Evolutionary conservation across 1,284 basidiomycete genomes (phyloP), one percentile per base, ranked within the genome.

Genomic region (Sanghuangporus sanghuang): DNA sequence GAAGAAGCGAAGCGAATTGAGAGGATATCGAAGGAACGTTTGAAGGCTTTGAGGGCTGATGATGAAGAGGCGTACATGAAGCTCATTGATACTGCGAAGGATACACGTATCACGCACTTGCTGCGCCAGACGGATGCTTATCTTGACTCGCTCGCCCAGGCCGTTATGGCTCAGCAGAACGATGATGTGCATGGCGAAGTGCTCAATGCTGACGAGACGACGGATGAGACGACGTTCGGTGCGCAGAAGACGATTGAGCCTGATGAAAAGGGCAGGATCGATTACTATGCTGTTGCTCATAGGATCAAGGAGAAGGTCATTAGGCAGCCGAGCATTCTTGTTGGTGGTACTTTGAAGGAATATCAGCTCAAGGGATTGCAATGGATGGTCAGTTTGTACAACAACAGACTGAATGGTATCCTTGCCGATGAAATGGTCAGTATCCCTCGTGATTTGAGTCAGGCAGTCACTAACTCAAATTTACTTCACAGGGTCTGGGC

Each of bases 21-120:
- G 77, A 83, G 95, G 66, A 87, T 99, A 58, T 92, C 93, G 57
- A 99, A 98, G 79, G 97, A 99, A 76, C 95, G 96, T 93, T 82
- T 99, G 69, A 96, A 95, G 79, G 97, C 97, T 21, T 86, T 99
- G 68, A 96, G 96, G 79, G 93, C 93, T 49, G 96, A 99, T 74
- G 96, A 99, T 80, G 97, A 99, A 80, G 97, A 98, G 76, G 96
- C 95, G 18, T 99, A 99, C 76, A 91, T 99, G 84, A 96, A 96
- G 75, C 90, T 99, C 70, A 96, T 99, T 71, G 97, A 99, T 76
- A 98, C 96, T 44, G 97, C 96, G 67, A 99, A 99, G 77, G 97
- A 99, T 72, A 98, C 96, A 14, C 92, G 97, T 79, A 99, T 99
- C 77, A 97, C 96, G 0, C 97, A 99, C 76, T 81, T 99, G 35